phyloP scores from a whole-genome alignment of 2,329 filamentous ascomycete genomes.

The Thelonectria rubi region DNA sequence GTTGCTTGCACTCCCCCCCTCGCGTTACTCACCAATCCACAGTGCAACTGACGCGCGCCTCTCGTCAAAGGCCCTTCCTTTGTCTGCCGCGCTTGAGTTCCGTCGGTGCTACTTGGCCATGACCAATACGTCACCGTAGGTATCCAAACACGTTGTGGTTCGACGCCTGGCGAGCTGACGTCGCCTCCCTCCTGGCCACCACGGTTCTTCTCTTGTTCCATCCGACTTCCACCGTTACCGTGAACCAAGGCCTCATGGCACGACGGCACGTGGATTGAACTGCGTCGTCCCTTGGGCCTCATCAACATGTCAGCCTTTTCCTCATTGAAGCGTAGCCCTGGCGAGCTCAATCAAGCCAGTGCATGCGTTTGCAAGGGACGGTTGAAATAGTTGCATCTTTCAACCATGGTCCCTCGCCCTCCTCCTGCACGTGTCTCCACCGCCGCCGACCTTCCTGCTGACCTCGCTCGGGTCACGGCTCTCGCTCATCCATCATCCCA shows the following conservation, averaged over 20 bases:
- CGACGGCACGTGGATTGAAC: too few species aligned
- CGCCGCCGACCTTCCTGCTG: constrained; percentile 34
- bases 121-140: constrained; percentile 36
- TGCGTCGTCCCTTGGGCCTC: constrained; percentile 11
- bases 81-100: too few species aligned
- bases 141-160: background rate
- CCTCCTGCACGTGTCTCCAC: constrained; percentile 20
- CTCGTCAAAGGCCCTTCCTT: too few species aligned
- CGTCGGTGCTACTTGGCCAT: constrained; percentile 13
- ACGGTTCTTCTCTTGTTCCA: background rate
- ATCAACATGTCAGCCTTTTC: too few species aligned
- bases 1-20: constrained; percentile 20
- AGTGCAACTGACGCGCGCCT: background rate
- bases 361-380: too few species aligned
- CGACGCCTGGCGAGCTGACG: background rate
- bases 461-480: constrained; percentile 39
- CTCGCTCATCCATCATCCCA: constrained; percentile 9
- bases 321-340: too few species aligned
- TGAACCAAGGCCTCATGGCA: too few species aligned
- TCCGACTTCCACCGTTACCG: too few species aligned
- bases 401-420: too few species aligned
- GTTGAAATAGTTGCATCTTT: too few species aligned
- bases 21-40: background rate
- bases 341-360: too few species aligned
- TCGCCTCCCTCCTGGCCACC: too few species aligned